Evolutionary conservation across 768 basidiomycete species (phyloP).

Genomic region (Myochromella boudieri): DNA sequence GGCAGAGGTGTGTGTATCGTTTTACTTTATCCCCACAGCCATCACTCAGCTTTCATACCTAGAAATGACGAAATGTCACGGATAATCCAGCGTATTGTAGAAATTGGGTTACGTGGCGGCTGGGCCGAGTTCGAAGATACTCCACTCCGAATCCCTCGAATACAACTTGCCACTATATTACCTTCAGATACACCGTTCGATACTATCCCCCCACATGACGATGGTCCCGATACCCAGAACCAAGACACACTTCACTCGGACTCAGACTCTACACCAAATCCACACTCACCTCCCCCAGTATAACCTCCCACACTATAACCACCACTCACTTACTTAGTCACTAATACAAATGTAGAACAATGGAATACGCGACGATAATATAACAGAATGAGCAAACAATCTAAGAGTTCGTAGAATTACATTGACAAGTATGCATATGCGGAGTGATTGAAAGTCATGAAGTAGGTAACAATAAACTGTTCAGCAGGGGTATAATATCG

Average conservation of each 20-base stretch:
- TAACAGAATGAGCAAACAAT: no score
- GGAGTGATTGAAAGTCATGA: no score
- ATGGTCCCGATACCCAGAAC: conserved; percentile 11
- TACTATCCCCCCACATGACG: conserved; percentile 1
- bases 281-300: background rate
- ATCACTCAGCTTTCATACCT: background rate
- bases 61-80: conserved; percentile 69
- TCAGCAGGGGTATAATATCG: background rate
- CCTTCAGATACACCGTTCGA: no score
- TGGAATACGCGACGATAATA: no score
- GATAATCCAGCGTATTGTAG: conserved; percentile 66
- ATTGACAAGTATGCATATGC: no score
- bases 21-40: background rate
- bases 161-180: conserved; percentile 5
- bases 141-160: conserved; percentile 39
- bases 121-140: conserved; percentile 66
- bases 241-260: conserved; percentile 3
- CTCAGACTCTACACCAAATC: background rate
- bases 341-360: no score
- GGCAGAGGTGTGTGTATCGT: conserved; percentile 34
- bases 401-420: no score
- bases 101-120: conserved; percentile 62
- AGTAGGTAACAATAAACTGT: background rate
- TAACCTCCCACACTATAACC: conserved; percentile 1
- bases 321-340: background rate